Evolutionary conservation across 805 yeast genomes (phyloP).

Genomic region (Saccharomycopsis javanensis): DNA sequence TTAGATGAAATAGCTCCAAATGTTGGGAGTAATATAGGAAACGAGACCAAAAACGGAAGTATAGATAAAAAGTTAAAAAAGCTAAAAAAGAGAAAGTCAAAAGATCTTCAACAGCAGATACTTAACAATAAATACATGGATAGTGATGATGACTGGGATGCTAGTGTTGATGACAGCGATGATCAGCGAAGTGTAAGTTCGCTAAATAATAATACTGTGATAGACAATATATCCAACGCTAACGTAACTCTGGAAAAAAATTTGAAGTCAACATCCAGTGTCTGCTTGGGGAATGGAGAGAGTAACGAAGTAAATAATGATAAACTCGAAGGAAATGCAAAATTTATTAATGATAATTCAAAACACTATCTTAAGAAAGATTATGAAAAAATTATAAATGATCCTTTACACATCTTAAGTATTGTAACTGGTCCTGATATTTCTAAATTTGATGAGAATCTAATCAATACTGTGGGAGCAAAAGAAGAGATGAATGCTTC

Average conservation of each 20-base stretch:
- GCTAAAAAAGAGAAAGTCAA: neutral
- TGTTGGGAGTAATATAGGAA: neutral
- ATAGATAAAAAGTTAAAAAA: conserved; percentile 5
- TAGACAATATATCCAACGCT: neutral
- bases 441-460: conserved; percentile 26
- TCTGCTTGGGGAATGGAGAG: neutral
- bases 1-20: conserved; percentile 2
- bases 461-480: conserved; percentile 33
- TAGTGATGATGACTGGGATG: conserved; percentile 90
- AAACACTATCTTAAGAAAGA: neutral
- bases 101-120: conserved; percentile 6
- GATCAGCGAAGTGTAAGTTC: conserved; percentile 15
- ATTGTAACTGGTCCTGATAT: conserved; percentile 36
- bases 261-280: neutral
- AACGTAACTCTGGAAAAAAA: neutral
- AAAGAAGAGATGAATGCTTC: conserved; percentile 48
- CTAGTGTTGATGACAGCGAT: conserved; percentile 41
- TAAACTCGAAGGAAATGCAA: neutral
- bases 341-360: neutral
- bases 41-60: conserved; percentile 3
- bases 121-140: conserved; percentile 41
- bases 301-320: neutral
- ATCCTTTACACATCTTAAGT: conserved; percentile 28
- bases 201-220: neutral
- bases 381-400: conserved; percentile 21